Evolutionary conservation across 176 grass and related monocot species (phyloP).

Genomic region (Saccharum spontaneum): DNA sequence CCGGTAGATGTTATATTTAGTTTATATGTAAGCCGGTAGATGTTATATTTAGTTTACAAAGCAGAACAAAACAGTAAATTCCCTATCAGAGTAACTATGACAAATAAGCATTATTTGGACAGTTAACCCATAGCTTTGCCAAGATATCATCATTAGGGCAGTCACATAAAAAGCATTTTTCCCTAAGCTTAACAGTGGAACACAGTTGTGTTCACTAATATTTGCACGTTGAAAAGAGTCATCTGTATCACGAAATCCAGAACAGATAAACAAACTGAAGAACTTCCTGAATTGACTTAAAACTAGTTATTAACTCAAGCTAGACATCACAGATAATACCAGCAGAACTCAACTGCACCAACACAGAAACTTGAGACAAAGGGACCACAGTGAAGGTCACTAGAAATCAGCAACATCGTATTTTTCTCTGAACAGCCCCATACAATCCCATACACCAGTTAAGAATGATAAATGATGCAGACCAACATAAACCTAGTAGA

Average conservation of each 20-base stretch:
- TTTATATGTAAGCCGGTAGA: background rate
- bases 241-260: background rate
- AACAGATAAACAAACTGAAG: background rate
- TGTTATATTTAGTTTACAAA: background rate
- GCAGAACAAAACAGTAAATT: conserved; percentile 1
- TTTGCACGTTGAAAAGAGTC: background rate
- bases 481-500: background rate
- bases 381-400: background rate
- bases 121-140: conserved; percentile 37
- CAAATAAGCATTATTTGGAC: conserved; percentile 39
- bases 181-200: background rate
- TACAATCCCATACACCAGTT: background rate
- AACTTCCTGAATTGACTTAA: background rate
- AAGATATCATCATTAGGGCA: conserved; percentile 39
- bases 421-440: background rate
- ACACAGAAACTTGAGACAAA: background rate
- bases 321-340: background rate
- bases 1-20: background rate
- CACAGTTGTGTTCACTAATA: background rate
- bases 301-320: background rate
- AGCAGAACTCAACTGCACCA: background rate
- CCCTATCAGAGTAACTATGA: conserved; percentile 58
- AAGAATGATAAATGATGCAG: background rate
- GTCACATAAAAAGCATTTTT: background rate
- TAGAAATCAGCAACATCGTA: background rate